Evolutionary conservation across 2,329 filamentous ascomycete species (phyloP).

Genomic region (Scedosporium apiospermum): DNA sequence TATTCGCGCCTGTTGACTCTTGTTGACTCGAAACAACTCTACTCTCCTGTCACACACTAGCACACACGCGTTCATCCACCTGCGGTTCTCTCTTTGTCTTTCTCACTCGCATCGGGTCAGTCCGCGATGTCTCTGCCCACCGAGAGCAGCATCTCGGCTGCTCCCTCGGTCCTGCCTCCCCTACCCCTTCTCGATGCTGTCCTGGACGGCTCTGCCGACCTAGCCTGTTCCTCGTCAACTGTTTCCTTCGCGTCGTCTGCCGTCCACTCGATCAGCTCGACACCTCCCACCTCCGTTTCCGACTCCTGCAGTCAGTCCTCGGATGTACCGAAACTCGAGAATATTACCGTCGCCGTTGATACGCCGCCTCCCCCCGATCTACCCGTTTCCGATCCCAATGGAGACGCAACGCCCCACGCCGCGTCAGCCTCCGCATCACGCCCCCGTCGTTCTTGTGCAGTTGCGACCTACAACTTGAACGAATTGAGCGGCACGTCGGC

Average conservation of each 20-base stretch:
- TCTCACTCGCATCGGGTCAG: not conserved
- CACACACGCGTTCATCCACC: not conserved
- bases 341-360: conserved; percentile 10
- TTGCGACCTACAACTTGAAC: conserved; percentile 50
- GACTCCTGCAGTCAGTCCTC: conserved; percentile 51
- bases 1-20: not conserved
- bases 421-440: conserved; percentile 27
- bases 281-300: conserved; percentile 44
- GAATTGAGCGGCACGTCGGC: conserved; percentile 52
- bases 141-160: not conserved
- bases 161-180: not conserved
- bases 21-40: not conserved
- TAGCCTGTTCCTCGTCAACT: not conserved
- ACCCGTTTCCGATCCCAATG: conserved; percentile 12
- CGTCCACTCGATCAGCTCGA: conserved; percentile 4
- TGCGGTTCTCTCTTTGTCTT: too few relatives aligned
- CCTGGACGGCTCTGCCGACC: not conserved
- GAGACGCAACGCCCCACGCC: conserved; percentile 1
- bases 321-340: conserved; percentile 26
- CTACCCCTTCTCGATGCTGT: not conserved
- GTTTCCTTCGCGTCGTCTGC: conserved; percentile 2
- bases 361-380: conserved; percentile 12
- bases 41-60: not conserved
- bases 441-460: conserved; percentile 34
- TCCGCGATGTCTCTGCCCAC: conserved; percentile 2